Conservation (phyloP, 1,284 basidiomycete species). For the Microbotryomycetes sp. region DNA sequence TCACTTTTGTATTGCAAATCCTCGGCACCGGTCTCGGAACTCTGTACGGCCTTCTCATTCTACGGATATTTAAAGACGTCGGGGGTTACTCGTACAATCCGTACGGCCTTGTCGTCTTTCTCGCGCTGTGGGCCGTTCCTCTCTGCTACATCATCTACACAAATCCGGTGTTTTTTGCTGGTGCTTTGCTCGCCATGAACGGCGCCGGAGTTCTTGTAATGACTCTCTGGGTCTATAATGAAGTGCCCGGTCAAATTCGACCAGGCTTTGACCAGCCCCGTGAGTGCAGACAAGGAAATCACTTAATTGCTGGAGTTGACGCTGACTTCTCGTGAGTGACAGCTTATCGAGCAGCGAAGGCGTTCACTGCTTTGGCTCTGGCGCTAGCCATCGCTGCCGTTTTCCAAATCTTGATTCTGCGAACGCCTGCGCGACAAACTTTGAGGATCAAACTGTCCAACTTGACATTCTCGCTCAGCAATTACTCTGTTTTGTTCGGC, state of each 20-base stretch:
- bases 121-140: not conserved
- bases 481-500: slow-evolving; percentile 36
- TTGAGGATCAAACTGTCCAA: slow-evolving; percentile 38
- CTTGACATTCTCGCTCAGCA: slow-evolving; percentile 31
- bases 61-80: slow-evolving; percentile 37
- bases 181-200: slow-evolving; percentile 38
- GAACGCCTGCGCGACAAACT: slow-evolving; percentile 40
- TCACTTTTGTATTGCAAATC: slow-evolving; percentile 41
- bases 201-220: slow-evolving; percentile 35
- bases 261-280: slow-evolving; percentile 9
- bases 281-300: slow-evolving; percentile 33
- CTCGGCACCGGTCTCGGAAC: slow-evolving; percentile 32
- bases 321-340: slow-evolving; percentile 38
- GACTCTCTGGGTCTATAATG: slow-evolving; percentile 2
- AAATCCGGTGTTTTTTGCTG: slow-evolving; percentile 34
- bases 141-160: slow-evolving; percentile 34
- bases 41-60: slow-evolving; percentile 28
- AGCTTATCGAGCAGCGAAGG: slow-evolving; percentile 36
- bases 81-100: slow-evolving; percentile 43
- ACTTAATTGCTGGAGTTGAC: slow-evolving; percentile 32
- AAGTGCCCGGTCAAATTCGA: slow-evolving; percentile 1
- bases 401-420: slow-evolving; percentile 40
- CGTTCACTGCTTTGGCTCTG: slow-evolving; percentile 35
- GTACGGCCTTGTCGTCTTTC: slow-evolving; percentile 10
- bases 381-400: slow-evolving; percentile 38